These are phyloP conservation scores for thale cress (Arabidopsis thaliana) DNA, from an alignment of 345 rosid species.

Conservation along the genomic window TAIR10.1 NC_003074.8:15201001-15201500, in stretches of 20 bases:
- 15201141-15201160: slow-evolving; percentile 16
- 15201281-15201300: slow-evolving; percentile 26
- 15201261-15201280: slow-evolving; percentile 52
- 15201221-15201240: slow-evolving; percentile 73
- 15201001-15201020: not conserved
- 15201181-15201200: slow-evolving; percentile 94
- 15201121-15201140: not conserved
- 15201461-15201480: not conserved
- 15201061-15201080: not conserved
- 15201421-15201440: not conserved
- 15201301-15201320: slow-evolving; percentile 1
- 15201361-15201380: not conserved
- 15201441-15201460: not conserved
- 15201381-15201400: not conserved
- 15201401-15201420: slow-evolving; percentile 3
- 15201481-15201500: too few relatives aligned
- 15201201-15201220: slow-evolving; percentile 92
- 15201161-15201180: slow-evolving; percentile 1
- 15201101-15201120: not conserved
- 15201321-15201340: slow-evolving; percentile 1
- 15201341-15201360: not conserved
- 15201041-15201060: not conserved
- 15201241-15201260: slow-evolving; percentile 69
- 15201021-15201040: not conserved
- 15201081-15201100: not conserved